phyloP scores from a whole-genome alignment of 257 asterid genomes.

The Nicotiana sylvestris region DNA sequence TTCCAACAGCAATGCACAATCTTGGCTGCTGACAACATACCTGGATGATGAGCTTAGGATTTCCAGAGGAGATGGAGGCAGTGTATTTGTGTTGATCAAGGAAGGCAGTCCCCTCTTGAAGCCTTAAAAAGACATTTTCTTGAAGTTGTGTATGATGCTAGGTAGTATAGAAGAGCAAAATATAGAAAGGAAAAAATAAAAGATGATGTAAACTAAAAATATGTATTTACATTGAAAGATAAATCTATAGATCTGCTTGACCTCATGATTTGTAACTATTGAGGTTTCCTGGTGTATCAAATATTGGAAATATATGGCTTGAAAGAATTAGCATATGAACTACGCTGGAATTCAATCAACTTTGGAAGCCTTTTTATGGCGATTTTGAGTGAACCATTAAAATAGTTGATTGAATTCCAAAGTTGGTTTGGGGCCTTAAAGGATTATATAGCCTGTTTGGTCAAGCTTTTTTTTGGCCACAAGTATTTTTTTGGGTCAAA shows the following conservation, averaged over 20 bases:
- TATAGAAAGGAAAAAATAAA: background rate
- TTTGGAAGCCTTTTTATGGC: background rate
- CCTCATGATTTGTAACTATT: background rate
- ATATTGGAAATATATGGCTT: background rate
- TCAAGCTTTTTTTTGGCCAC: no score
- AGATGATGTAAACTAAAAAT: background rate
- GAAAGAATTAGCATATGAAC: background rate
- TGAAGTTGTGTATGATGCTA: background rate
- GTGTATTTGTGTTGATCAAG: slow-evolving; percentile 76
- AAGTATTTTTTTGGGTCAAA: no score
- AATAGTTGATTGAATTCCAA: background rate
- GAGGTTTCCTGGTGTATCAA: background rate
- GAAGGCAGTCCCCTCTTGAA: slow-evolving; percentile 62
- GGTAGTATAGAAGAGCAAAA: background rate
- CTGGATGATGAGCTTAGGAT: slow-evolving; percentile 79
- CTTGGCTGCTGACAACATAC: slow-evolving; percentile 93
- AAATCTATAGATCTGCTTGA: background rate
- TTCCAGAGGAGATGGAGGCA: slow-evolving; percentile 87
- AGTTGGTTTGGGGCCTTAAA: background rate
- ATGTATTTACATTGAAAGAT: background rate
- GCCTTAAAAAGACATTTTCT: slow-evolving; percentile 14
- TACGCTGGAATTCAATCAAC: background rate
- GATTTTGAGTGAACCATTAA: background rate
- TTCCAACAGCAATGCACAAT: slow-evolving; percentile 48
- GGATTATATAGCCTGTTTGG: no score